phyloP scores from a whole-genome alignment of 2,329 filamentous ascomycete genomes.

The Sclerotinia minor region DNA sequence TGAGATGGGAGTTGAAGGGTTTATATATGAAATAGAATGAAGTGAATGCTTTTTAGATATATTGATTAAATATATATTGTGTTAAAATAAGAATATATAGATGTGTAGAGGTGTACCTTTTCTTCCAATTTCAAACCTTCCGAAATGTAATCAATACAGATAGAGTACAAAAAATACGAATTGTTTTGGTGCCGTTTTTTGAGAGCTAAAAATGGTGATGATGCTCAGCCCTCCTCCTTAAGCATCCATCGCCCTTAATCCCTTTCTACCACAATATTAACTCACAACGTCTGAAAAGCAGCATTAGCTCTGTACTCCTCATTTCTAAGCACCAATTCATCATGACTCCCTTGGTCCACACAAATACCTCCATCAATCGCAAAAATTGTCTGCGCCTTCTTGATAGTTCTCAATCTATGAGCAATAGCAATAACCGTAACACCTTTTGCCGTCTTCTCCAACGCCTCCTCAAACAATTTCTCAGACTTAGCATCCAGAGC shows the following conservation, averaged over 20 bases:
- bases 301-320: constrained; percentile 53
- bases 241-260: neutral
- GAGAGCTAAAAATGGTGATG: neutral
- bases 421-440: constrained; percentile 61
- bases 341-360: constrained; percentile 54
- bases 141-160: neutral
- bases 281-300: constrained; percentile 21
- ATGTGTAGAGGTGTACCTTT: too few relatives aligned
- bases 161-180: neutral
- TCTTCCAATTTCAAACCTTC: neutral
- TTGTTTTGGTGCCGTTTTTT: neutral
- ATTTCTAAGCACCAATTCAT: constrained; percentile 53
- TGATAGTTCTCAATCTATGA: constrained; percentile 57
- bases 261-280: neutral
- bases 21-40: neutral
- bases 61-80: neutral
- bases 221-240: too few relatives aligned
- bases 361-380: constrained; percentile 55
- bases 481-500: constrained; percentile 73
- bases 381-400: constrained; percentile 58
- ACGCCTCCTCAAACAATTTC: constrained; percentile 62
- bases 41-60: neutral
- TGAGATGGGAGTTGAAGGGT: neutral
- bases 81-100: neutral
- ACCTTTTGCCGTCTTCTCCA: constrained; percentile 56